A percentile compares a stretch with the other conserved stretches of the same genome.
These are phyloP conservation scores for Fusarium tjaetaba DNA, from an alignment of 2,329 filamentous ascomycete species.

Conservation along the genomic window DNA sequence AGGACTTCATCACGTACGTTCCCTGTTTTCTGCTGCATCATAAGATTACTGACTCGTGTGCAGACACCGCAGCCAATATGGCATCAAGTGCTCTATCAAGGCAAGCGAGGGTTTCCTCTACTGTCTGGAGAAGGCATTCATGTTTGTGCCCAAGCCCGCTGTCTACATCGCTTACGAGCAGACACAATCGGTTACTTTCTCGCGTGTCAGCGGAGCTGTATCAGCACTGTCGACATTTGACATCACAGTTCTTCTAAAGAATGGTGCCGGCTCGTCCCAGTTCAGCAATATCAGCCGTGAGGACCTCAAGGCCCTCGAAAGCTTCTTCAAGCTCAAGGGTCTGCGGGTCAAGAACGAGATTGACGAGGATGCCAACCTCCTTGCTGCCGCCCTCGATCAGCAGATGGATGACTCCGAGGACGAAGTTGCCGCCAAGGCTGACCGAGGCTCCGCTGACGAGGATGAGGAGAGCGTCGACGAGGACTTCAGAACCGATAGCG, in stretches of 20 bases:
- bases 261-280: slow-evolving; percentile 85
- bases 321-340: slow-evolving; percentile 96
- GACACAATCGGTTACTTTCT: slow-evolving; percentile 91
- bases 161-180: slow-evolving; percentile 98
- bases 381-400: slow-evolving; percentile 86
- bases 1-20: slow-evolving; percentile 84
- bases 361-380: slow-evolving; percentile 84
- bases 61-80: slow-evolving; percentile 89
- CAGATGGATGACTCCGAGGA: slow-evolving; percentile 87
- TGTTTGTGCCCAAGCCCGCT: slow-evolving; percentile 98
- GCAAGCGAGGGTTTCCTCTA: slow-evolving; percentile 97
- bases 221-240: slow-evolving; percentile 96
- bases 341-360: slow-evolving; percentile 99
- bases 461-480: slow-evolving; percentile 96
- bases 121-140: slow-evolving; percentile 97
- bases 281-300: slow-evolving; percentile 99
- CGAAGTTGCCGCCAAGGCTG: slow-evolving; percentile 75
- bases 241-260: slow-evolving; percentile 92
- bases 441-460: slow-evolving; percentile 92
- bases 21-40: background rate
- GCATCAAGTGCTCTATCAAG: slow-evolving; percentile 99
- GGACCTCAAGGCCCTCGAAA: slow-evolving; percentile 95
- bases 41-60: slow-evolving; percentile 43
- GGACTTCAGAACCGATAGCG: slow-evolving; percentile 91
- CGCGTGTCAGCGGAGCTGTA: slow-evolving; percentile 91